A percentile compares a stretch with the other conserved stretches of the same genome.
These are phyloP conservation scores for Furculomyces boomerangus DNA, from an alignment of 371 early-diverging fungal species.

Conservation along the genomic window DNA sequence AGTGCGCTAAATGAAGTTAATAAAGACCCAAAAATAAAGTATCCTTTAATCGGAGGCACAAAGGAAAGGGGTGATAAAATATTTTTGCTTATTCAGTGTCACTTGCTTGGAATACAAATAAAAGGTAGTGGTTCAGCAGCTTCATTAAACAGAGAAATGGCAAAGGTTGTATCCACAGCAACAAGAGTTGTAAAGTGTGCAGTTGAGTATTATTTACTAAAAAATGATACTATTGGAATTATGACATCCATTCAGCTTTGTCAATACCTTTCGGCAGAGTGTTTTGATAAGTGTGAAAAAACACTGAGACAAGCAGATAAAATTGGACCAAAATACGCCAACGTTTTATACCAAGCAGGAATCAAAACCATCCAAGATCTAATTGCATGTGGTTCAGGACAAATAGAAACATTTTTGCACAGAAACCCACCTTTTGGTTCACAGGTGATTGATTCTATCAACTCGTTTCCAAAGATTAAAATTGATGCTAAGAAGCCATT, in stretches of 20 bases:
- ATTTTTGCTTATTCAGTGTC: slow-evolving; percentile 2
- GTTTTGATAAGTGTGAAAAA: slow-evolving; percentile 2
- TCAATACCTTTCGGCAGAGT: neutral
- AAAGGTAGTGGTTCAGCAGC: neutral
- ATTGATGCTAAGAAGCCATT: neutral
- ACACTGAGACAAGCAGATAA: neutral
- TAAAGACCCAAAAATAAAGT: neutral
- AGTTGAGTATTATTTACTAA: slow-evolving; percentile 2
- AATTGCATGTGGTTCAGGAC: neutral
- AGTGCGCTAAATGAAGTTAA: neutral
- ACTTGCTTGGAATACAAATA: neutral
- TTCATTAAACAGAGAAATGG: slow-evolving; percentile 3
- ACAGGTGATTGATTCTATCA: neutral
- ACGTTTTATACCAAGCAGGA: neutral
- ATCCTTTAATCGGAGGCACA: neutral
- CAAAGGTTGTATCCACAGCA: neutral
- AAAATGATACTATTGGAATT: neutral
- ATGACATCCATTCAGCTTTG: neutral
- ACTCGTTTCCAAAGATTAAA: neutral
- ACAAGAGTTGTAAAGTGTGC: neutral
- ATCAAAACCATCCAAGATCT: neutral
- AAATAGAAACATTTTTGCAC: slow-evolving; percentile 1
- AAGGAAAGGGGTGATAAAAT: neutral
- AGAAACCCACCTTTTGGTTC: slow-evolving; percentile 4
- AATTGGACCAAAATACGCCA: slow-evolving; percentile 3